Evolutionary conservation across 2,329 filamentous ascomycete species (phyloP), one percentile per base, ranked within the genome.

Genomic region (Phialocephala sp.): DNA sequence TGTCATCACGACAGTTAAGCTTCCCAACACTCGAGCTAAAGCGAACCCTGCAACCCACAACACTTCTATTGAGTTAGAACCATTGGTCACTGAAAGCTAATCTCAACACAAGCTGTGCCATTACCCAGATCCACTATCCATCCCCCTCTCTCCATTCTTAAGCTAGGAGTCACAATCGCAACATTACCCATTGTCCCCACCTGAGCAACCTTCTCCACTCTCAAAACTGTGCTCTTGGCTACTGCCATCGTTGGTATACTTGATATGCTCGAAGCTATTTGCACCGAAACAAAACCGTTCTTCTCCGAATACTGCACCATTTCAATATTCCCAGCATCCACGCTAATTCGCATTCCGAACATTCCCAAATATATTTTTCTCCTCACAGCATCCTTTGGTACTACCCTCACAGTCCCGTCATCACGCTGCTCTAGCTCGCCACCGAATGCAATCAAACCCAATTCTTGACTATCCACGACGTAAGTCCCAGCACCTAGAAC

Each of bases 401-500:
- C 66, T 0, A 85, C 81, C 0, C 66, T 76, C 11, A 80, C 72
- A 0, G 60, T 68, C 15, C 37, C 15, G 18, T 36, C 22, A 20
- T 56, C 36, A 24, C 11, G 35, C 8, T 22, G 55, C 59, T 39
- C 47, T 41, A 55, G 11, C 27, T 50, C 76, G 0, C 84, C 84
- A 0, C 85, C 84, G 63, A 84, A 87, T 0, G 78, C 81, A 1
- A 83, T 72, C n/a, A 83, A 71, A 0, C 84, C 84, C 4, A 84
- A 76, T 1, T 76, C 76, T 0, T 72, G 62, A 63, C 85, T 80
- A 0, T 81, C 69, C 0, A 80, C 79, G 5, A 87, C 75, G 63
- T 86, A 87, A 0, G 81, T 81, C 0, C 80, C 81, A 4, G 83
- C 80, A 0, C 81, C 84, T 0, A 87, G 75, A 0, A 80, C 79